Conservation (phyloP, 148 eudicot genomes). For the Chenopodium album region DNA sequence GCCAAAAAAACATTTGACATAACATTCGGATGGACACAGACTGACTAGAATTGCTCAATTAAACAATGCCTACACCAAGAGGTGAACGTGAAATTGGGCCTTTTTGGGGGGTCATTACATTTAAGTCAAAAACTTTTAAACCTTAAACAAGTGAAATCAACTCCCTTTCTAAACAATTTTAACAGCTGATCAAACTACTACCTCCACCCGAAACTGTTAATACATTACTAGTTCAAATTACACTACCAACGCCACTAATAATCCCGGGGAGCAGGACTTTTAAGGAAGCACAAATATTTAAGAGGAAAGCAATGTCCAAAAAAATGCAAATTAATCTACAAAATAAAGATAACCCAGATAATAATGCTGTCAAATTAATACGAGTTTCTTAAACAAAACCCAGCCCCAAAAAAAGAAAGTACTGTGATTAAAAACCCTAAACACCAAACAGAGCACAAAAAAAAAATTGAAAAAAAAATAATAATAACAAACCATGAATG, state of each 20-base stretch:
- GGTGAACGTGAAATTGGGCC: neutral
- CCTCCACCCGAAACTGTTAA: no score
- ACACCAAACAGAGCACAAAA: neutral
- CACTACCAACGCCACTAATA: no score
- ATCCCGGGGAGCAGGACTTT: no score
- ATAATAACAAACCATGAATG: no score
- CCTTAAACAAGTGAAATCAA: neutral
- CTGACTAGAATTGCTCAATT: neutral
- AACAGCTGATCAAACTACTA: neutral
- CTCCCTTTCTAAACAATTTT: neutral
- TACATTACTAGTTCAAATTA: no score
- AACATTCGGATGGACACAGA: neutral
- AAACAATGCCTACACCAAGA: neutral
- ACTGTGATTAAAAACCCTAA: neutral
- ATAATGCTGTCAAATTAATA: neutral
- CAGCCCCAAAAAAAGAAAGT: neutral
- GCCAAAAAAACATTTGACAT: neutral
- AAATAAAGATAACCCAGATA: neutral
- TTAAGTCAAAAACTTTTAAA: neutral
- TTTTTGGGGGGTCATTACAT: neutral
- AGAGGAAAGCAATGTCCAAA: no score
- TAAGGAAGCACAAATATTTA: no score
- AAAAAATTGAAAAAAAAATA: neutral
- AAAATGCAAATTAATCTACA: neutral
- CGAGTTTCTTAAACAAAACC: neutral